phyloP scores from a whole-genome alignment of 2,329 filamentous ascomycete species.

The Pleurostoma richardsiae region DNA sequence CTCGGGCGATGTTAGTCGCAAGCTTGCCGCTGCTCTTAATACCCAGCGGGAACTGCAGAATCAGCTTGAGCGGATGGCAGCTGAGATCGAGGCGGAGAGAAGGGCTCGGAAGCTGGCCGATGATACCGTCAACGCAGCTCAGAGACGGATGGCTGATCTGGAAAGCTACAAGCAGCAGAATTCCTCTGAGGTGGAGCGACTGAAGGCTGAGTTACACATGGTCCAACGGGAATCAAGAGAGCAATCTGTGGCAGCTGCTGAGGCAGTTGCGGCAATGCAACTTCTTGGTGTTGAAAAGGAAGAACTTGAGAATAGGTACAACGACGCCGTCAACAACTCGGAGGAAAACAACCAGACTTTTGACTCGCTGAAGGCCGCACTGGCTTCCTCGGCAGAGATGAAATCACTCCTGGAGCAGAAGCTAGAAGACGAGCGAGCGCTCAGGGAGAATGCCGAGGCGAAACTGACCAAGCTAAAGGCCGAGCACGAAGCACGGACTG shows the following conservation, averaged over 20 bases:
- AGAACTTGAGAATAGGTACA: slow-evolving; percentile 64
- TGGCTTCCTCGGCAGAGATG: slow-evolving; percentile 75
- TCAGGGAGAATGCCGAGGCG: slow-evolving; percentile 68
- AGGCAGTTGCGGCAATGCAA: slow-evolving; percentile 69
- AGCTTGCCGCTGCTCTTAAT: slow-evolving; percentile 76
- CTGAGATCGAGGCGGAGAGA: slow-evolving; percentile 76
- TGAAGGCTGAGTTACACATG: slow-evolving; percentile 81
- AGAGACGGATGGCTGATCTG: slow-evolving; percentile 77
- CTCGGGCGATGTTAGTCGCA: slow-evolving; percentile 69
- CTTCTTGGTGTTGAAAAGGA: slow-evolving; percentile 83
- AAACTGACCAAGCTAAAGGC: slow-evolving; percentile 72
- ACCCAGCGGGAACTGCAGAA: slow-evolving; percentile 75
- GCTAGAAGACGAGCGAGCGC: slow-evolving; percentile 74
- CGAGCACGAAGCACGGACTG: slow-evolving; percentile 75
- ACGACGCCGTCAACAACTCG: slow-evolving; percentile 60
- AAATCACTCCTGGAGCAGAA: slow-evolving; percentile 72
- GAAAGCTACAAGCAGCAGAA: slow-evolving; percentile 81
- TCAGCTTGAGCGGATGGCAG: slow-evolving; percentile 63
- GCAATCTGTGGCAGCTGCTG: slow-evolving; percentile 70
- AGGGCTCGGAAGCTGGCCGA: slow-evolving; percentile 80
- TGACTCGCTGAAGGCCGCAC: slow-evolving; percentile 68
- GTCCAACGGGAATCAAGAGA: slow-evolving; percentile 74
- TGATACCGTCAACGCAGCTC: slow-evolving; percentile 76
- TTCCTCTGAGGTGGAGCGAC: slow-evolving; percentile 75
- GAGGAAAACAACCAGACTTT: slow-evolving; percentile 69